Evolutionary conservation across 768 basidiomycete genomes (phyloP).

Genomic region (Boletus rubropictus): DNA sequence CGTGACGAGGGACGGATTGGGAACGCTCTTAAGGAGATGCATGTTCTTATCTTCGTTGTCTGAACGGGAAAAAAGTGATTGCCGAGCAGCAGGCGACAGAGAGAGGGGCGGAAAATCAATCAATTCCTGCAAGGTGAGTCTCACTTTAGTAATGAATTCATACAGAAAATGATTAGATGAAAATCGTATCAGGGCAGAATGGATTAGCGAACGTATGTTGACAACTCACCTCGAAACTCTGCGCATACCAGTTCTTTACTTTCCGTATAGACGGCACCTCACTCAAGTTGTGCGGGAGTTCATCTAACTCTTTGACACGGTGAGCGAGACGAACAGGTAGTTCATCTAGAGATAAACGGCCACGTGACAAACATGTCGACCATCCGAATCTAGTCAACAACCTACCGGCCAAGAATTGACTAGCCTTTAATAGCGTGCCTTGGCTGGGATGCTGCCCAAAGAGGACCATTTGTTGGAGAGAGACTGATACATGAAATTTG

Average conservation of each 20-base stretch:
- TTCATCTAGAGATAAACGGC: constrained; percentile 53
- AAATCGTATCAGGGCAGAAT: not conserved
- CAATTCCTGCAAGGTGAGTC: constrained; percentile 58
- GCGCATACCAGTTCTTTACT: constrained; percentile 98
- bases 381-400: not conserved
- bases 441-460: constrained; percentile 96
- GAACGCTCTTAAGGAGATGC: constrained; percentile 63
- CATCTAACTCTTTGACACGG: constrained; percentile 91
- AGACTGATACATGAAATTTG: constrained; percentile 50
- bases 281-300: constrained; percentile 85
- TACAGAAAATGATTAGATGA: not conserved
- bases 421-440: constrained; percentile 88
- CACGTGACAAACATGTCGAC: not conserved
- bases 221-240: constrained; percentile 84
- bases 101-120: constrained; percentile 77
- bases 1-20: constrained; percentile 66
- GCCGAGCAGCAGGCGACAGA: constrained; percentile 61
- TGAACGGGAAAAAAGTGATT: constrained; percentile 51
- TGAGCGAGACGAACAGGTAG: constrained; percentile 93
- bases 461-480: constrained; percentile 94
- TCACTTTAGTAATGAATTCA: constrained; percentile 1
- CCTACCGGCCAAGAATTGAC: constrained; percentile 79
- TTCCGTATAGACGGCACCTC: constrained; percentile 89
- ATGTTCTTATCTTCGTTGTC: constrained; percentile 31
- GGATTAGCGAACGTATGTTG: not conserved